phyloP scores from a whole-genome alignment of 2,329 filamentous ascomycete species.

The Venturia asperata region DNA sequence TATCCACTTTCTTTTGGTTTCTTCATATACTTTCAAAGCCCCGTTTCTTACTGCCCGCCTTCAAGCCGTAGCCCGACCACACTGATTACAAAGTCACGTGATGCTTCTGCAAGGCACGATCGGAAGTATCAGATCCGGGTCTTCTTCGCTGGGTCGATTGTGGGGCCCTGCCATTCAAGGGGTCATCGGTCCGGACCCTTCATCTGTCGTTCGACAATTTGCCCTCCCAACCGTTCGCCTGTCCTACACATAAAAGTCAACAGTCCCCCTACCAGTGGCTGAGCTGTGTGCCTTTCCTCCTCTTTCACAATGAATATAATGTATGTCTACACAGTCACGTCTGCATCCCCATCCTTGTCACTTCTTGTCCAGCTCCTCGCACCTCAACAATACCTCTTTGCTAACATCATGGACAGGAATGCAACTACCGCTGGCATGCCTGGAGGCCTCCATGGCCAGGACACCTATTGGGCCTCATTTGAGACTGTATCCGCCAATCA shows the following conservation, averaged over 20 bases:
- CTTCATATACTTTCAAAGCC: too few relatives aligned
- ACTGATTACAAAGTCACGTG: not conserved
- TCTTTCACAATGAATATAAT: conserved; percentile 3
- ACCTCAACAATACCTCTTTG: not conserved
- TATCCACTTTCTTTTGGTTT: too few relatives aligned
- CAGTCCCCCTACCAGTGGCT: not conserved
- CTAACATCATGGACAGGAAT: conserved; percentile 6
- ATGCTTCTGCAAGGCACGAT: not conserved
- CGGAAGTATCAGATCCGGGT: not conserved
- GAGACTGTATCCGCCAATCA: conserved; percentile 64
- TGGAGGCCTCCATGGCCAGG: conserved; percentile 11
- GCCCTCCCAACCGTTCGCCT: not conserved
- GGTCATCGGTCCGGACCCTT: conserved; percentile 13
- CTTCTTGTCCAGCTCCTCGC: not conserved
- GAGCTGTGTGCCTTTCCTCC: not conserved
- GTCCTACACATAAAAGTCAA: not conserved
- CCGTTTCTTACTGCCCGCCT: too few relatives aligned
- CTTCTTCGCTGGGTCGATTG: not conserved
- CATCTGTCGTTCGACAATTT: conserved; percentile 1
- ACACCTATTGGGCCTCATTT: conserved; percentile 56
- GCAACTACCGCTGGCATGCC: conserved; percentile 7
- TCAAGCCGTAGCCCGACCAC: too few relatives aligned
- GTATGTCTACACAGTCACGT: not conserved
- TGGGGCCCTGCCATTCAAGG: not conserved
- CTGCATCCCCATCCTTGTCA: not conserved